phyloP scores from a whole-genome alignment of 2,329 filamentous ascomycete species.

The Daldinia sp. region DNA sequence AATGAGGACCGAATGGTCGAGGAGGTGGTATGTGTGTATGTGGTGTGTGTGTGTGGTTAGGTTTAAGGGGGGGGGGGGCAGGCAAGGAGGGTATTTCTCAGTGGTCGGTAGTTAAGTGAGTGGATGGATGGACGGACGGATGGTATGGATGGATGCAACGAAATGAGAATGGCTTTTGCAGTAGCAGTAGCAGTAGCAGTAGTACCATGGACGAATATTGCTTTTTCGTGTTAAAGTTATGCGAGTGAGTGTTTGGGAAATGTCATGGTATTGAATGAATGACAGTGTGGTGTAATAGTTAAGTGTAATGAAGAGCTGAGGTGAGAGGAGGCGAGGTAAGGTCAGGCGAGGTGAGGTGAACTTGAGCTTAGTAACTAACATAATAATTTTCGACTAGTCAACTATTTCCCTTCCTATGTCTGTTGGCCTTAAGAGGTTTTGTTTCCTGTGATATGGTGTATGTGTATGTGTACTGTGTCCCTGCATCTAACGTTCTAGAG shows the following conservation, averaged over 20 bases:
- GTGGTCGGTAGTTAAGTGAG: conserved; percentile 1
- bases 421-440: background rate
- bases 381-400: background rate
- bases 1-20: background rate
- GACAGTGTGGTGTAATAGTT: background rate
- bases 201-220: conserved; percentile 19
- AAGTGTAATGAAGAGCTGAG: background rate
- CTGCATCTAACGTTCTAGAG: background rate
- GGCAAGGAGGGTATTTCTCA: background rate
- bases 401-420: conserved; percentile 23
- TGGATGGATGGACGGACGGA: background rate
- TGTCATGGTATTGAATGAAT: background rate
- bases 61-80: background rate
- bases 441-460: background rate
- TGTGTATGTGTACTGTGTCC: background rate
- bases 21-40: background rate
- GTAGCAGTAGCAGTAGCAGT: conserved; percentile 27
- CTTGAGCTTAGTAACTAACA: conserved; percentile 38
- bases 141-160: conserved; percentile 9
- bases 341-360: background rate
- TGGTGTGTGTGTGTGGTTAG: background rate
- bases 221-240: background rate
- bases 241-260: background rate
- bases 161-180: conserved; percentile 41
- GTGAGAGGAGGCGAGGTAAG: background rate